These are phyloP conservation scores for Sporothrix pallida DNA, from an alignment of 2,329 filamentous ascomycete genomes.

Conservation along the genomic window DNA sequence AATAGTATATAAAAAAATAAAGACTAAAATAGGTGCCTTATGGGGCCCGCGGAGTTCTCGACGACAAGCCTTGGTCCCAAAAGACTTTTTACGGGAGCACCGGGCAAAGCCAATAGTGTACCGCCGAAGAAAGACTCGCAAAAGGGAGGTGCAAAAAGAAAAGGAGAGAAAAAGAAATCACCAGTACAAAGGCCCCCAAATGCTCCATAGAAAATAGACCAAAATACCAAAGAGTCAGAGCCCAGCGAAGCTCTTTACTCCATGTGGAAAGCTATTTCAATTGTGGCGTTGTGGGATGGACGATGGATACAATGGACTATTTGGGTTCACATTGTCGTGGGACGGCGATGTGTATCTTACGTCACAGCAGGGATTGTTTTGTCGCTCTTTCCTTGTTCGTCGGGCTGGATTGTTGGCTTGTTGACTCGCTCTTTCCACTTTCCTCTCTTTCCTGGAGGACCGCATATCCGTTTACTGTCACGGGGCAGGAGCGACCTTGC, in stretches of 20 bases:
- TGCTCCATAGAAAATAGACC: not conserved
- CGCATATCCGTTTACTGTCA: not conserved
- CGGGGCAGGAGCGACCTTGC: slow-evolving; percentile 7
- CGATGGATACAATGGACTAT: not conserved
- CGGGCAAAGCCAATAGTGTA: slow-evolving; percentile 9
- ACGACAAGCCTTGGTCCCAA: not conserved
- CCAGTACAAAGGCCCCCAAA: not conserved
- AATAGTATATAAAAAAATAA: not conserved
- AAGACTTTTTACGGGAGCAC: slow-evolving; percentile 3
- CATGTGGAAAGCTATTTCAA: slow-evolving; percentile 9
- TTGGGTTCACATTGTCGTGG: not conserved
- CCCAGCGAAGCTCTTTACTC: not conserved
- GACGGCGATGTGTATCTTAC: slow-evolving; percentile 20
- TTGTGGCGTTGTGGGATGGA: slow-evolving; percentile 5
- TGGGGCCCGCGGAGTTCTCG: not conserved
- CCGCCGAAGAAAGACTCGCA: not conserved
- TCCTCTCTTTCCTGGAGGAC: not conserved
- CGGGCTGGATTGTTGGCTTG: not conserved
- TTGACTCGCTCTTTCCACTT: not conserved
- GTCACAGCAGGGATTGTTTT: slow-evolving; percentile 13
- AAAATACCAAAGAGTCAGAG: not conserved
- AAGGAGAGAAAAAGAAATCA: not conserved
- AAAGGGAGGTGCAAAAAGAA: not conserved
- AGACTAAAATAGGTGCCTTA: not conserved
- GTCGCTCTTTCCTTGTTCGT: slow-evolving; percentile 1